phyloP scores from a whole-genome alignment of 2,329 filamentous ascomycete species.

The Cordyceps javanica region DNA sequence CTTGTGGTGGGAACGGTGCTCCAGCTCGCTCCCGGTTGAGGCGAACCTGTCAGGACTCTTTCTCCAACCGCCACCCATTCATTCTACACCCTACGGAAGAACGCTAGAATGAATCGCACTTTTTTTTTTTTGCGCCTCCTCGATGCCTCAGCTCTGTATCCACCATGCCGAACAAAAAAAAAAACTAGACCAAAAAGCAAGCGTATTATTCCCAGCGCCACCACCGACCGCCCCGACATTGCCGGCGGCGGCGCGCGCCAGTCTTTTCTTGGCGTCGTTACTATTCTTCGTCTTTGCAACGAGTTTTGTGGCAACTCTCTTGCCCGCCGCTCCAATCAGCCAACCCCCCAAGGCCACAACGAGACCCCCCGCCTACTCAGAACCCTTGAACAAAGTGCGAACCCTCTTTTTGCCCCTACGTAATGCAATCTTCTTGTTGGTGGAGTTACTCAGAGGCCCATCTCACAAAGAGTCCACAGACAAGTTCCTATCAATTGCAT shows the following conservation, averaged over 20 bases:
- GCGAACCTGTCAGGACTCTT: not conserved
- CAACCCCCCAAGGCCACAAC: not conserved
- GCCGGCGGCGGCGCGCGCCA: not conserved
- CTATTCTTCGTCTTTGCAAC: not conserved
- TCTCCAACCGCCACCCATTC: not conserved
- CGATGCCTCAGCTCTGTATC: not conserved
- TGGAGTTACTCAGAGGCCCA: not conserved
- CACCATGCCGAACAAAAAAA: not conserved
- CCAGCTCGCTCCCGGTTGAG: conserved; percentile 2
- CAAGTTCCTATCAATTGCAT: not conserved
- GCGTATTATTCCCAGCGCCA: not conserved
- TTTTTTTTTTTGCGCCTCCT: not conserved
- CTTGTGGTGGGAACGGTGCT: conserved; percentile 2
- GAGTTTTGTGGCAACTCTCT: not conserved
- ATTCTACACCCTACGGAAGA: too few species aligned
- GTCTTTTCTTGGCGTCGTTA: not conserved
- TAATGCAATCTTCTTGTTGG: not conserved
- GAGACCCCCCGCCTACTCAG: not conserved
- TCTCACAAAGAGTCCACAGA: not conserved
- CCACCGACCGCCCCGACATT: too few species aligned
- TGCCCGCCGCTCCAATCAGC: not conserved
- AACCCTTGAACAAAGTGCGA: too few species aligned
- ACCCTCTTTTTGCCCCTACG: not conserved
- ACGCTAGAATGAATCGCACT: conserved; percentile 7
- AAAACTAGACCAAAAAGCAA: too few species aligned